phyloP scores from a whole-genome alignment of 73 alveolate genomes.

The Paramecium bursaria region DNA sequence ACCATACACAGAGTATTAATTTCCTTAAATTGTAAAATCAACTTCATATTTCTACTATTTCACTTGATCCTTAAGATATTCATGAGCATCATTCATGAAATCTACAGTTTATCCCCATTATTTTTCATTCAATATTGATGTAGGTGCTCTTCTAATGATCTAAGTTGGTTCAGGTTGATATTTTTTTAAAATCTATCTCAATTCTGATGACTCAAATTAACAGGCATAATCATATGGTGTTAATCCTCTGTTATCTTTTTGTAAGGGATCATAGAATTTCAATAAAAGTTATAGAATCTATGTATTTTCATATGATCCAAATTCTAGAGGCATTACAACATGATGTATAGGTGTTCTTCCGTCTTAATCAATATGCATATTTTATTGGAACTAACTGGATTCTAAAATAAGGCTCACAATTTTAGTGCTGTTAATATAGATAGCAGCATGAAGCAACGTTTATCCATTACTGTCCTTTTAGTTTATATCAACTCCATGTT shows the following conservation, averaged over 20 bases:
- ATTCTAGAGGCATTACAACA: constrained; percentile 82
- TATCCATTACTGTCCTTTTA: constrained; percentile 81
- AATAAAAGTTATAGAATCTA: constrained; percentile 80
- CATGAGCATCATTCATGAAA: constrained; percentile 69
- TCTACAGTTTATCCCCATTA: constrained; percentile 75
- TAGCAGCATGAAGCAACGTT: constrained; percentile 82
- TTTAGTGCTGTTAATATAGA: constrained; percentile 77
- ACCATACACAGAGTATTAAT: constrained; percentile 27
- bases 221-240: constrained; percentile 82
- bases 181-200: constrained; percentile 72
- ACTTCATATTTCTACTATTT: constrained; percentile 63
- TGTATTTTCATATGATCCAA: constrained; percentile 92
- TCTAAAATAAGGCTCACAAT: constrained; percentile 74
- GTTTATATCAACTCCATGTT: constrained; percentile 60
- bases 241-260: constrained; percentile 73
- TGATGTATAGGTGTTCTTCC: constrained; percentile 86
- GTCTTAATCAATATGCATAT: constrained; percentile 75
- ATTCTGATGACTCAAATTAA: constrained; percentile 73
- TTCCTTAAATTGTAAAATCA: constrained; percentile 10
- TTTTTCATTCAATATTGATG: constrained; percentile 29
- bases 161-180: constrained; percentile 17
- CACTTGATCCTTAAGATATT: constrained; percentile 70
- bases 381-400: constrained; percentile 53
- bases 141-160: constrained; percentile 55
- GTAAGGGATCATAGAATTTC: constrained; percentile 70